These are phyloP conservation scores for Xylaria palmicola DNA, from an alignment of 495 filamentous ascomycete species.

Conservation along the genomic window DNA sequence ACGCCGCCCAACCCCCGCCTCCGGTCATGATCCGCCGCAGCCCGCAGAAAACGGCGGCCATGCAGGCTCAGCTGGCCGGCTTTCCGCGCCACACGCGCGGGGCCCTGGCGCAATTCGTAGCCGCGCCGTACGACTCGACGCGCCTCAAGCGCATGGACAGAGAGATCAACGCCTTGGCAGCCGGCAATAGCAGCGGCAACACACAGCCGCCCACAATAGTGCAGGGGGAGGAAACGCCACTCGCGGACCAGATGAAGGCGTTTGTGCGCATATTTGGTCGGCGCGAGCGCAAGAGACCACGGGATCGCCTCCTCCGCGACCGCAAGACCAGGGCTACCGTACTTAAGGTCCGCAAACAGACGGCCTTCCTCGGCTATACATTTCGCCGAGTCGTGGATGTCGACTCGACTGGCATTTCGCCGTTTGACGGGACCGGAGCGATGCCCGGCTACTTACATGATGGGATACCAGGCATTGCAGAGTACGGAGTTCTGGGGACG, in stretches of 20 bases:
- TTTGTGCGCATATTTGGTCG: conserved; percentile 39
- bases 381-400: conserved; percentile 54
- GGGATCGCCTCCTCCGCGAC: conserved; percentile 80
- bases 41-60: conserved; percentile 24
- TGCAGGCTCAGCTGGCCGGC: conserved; percentile 32
- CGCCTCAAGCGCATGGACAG: conserved; percentile 45
- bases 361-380: conserved; percentile 88
- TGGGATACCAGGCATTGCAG: not conserved
- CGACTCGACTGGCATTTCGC: not conserved
- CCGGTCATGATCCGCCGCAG: conserved; percentile 15
- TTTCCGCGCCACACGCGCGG: conserved; percentile 41
- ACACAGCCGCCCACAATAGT: not conserved
- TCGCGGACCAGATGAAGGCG: conserved; percentile 30
- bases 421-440: not conserved
- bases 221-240: conserved; percentile 28
- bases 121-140: conserved; percentile 42
- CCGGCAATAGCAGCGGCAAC: not conserved
- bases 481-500: not conserved
- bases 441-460: not conserved
- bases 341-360: conserved; percentile 74
- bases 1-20: not conserved
- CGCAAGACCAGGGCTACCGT: conserved; percentile 57
- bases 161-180: conserved; percentile 39
- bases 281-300: conserved; percentile 67
- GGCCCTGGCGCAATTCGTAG: conserved; percentile 40